Evolutionary conservation across 1,139 yeast genomes (phyloP), one percentile per base, ranked within the genome.

Genomic region (Pichia sp.): DNA sequence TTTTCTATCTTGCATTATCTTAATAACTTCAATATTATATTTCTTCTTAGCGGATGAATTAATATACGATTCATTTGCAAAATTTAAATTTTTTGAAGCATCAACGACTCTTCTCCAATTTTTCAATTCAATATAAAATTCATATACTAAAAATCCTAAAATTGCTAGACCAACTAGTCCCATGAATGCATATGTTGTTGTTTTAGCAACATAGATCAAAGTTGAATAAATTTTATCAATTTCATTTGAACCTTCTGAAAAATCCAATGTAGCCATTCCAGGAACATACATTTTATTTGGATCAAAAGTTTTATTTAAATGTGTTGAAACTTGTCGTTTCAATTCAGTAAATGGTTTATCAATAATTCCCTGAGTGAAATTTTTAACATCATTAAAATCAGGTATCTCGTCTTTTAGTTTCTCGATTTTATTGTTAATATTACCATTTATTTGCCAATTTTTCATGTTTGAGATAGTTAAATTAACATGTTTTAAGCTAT

Each of bases 371-470:
- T 70, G 70, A 0, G 84, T 75, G 20, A 68, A 69, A 45, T 72
- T 71, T 56, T 74, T 71, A 5, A 82, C 81, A 5, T 68, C 69
- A 4, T 71, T 74, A 55, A 82, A 80, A 44, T 75, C 72, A 0
- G 89, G 92, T 1, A 83, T 64, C 11, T 75, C 65, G 1, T 61
- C 62, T 30, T 68, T 65, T 33, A 85, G 59, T 1, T 57, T 54
- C 6, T 73, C 71, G 10, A 87, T 66, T 30, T 78, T 73, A 2
- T 61, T 58, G 52, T 82, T 73, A 34, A 87, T 76, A 0, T 78
- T 65, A 0, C 73, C 56, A 1, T 96, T 87, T 6, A 92, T 83
- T 12, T 74, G 60, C 43, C 92, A 62, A 49, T 81, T 68, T 46
- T 71, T 66, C 51, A 90, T 68, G 0, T 75, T 65, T 4, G 66